Evolutionary conservation across 148 eudicot genomes (phyloP).

Genomic region (Drosera capensis): DNA sequence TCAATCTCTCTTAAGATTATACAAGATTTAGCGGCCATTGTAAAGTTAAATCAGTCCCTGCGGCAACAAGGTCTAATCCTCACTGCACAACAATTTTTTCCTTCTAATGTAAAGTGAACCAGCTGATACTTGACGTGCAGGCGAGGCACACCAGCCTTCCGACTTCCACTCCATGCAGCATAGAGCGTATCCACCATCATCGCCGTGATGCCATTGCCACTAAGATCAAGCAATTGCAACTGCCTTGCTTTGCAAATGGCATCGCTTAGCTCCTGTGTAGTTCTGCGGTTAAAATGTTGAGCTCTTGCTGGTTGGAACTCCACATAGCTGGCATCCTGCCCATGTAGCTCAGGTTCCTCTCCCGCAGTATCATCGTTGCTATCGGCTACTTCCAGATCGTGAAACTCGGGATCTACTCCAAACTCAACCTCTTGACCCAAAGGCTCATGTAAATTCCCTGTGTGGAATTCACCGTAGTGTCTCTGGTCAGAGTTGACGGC

Average conservation of each 20-base stretch:
- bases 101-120: constrained; percentile 49
- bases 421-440: background rate
- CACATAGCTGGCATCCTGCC: constrained; percentile 15
- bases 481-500: constrained; percentile 7
- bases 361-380: constrained; percentile 40
- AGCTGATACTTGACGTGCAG: constrained; percentile 30
- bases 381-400: constrained; percentile 57
- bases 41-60: constrained; percentile 25
- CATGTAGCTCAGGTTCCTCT: constrained; percentile 12
- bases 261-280: constrained; percentile 27
- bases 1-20: no score
- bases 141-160: constrained; percentile 25
- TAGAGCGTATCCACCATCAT: constrained; percentile 32
- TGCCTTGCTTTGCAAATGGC: constrained; percentile 42
- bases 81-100: constrained; percentile 47
- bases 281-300: constrained; percentile 8
- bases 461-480: constrained; percentile 9
- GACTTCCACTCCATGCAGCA: constrained; percentile 42
- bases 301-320: constrained; percentile 13
- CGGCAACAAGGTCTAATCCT: constrained; percentile 63
- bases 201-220: constrained; percentile 49
- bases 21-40: no score
- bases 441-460: background rate
- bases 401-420: background rate
- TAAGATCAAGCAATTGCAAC: constrained; percentile 58